phyloP scores from a whole-genome alignment of 257 asterid genomes.

The Solanum phureja region DNA sequence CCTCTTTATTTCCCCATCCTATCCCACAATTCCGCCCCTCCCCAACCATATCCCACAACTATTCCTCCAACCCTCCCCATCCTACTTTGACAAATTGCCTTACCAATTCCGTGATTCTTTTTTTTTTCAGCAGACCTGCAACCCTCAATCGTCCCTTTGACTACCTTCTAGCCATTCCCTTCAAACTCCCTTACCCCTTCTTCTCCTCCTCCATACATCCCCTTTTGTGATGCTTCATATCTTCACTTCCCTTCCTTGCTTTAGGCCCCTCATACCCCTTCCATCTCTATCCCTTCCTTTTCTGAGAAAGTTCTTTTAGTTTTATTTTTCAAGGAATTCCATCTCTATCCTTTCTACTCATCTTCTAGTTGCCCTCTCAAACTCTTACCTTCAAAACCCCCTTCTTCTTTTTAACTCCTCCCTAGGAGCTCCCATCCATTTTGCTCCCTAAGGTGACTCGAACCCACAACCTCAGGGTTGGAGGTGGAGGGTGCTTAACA shows the following conservation, averaged over 20 bases:
- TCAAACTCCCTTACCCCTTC: neutral
- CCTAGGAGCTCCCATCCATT: neutral
- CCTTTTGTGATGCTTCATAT: neutral
- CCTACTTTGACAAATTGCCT: neutral
- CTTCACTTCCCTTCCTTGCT: neutral
- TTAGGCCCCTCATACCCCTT: neutral
- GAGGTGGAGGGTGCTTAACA: neutral
- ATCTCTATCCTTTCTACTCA: neutral
- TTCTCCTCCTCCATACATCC: neutral
- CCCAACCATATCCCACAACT: neutral
- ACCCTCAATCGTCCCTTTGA: neutral
- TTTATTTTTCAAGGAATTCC: neutral
- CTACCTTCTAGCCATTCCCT: neutral
- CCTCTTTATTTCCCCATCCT: neutral
- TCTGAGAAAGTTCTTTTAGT: neutral
- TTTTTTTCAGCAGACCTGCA: neutral
- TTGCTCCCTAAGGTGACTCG: neutral
- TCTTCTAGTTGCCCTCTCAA: neutral
- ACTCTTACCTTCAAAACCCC: neutral
- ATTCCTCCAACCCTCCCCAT: too few relatives aligned
- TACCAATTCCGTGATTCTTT: neutral
- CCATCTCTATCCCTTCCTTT: neutral
- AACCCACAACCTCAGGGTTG: neutral
- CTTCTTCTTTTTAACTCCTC: neutral
- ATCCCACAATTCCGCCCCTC: neutral